Evolutionary conservation across 2,329 filamentous ascomycete genomes (phyloP), one percentile per base, ranked within the genome.

Genomic region (Plenodomus tracheiphilus): DNA sequence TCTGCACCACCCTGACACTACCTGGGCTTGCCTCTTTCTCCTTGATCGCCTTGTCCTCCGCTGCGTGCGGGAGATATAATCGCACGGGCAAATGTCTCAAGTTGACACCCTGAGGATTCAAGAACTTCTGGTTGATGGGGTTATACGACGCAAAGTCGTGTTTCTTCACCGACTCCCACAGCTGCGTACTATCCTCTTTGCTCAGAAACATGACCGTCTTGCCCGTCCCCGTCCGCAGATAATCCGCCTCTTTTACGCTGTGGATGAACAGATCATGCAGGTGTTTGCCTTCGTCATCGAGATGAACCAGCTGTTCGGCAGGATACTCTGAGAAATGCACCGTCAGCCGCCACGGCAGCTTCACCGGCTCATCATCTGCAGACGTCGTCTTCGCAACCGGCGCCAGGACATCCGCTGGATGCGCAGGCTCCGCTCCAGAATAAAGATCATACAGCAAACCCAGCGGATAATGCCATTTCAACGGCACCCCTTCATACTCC

Each of bases 141-240:
- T 83, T 81, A 74, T 89, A 97, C 35, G 85, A 77, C 8, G 77
- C 59, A 60, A 89, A 85, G 72, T 97, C 85, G 62, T 95, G 88
- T 59, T 88, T 83, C 69, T 87, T 81, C 36, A 96, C 89, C 9
- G 89, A 82, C 57, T 86, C 82, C 91, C 92, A 97, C 28, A 97
- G 79, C 25, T 87, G 83, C 7, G 86, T 89, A 13, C 89, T 94
- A 69, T 96, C 86, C 39, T 89, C 85, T 69, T 91, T 92, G 52
- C 87, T 91, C 64, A 97, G 77, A 45, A 85, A 87, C 90, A 96
- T 96, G 65, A 96, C 92, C 52, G 88, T 87, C 69, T 93, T 91
- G 15, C 90, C 91, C 45, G 88, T 94, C 38, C 91, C 91, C 60
- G 94, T 93, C 43, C 92, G 84, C 42, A 96, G 78, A 60, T 91